Evolutionary conservation across 73 alveolate species (phyloP).

Genomic region (Blepharisma stoltei): DNA sequence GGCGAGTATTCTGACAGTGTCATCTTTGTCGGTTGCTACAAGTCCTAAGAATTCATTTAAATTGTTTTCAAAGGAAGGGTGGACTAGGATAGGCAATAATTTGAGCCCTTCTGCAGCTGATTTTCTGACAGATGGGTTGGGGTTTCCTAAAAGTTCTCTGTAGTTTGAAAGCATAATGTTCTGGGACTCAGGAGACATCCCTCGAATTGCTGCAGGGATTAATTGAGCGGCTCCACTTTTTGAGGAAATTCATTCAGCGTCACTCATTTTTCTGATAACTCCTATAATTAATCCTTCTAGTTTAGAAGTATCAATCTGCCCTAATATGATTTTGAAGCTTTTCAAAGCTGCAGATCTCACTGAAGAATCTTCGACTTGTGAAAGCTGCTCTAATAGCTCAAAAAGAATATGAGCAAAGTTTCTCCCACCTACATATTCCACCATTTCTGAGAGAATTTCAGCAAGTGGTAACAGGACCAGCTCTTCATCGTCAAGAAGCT

Average conservation of each 20-base stretch:
- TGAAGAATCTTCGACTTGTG: conserved; percentile 73
- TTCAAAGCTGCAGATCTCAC: conserved; percentile 70
- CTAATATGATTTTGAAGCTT: neutral
- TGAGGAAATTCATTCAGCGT: conserved; percentile 69
- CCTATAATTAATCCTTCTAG: conserved; percentile 53
- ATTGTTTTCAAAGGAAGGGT: conserved; percentile 26
- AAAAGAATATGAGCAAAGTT: conserved; percentile 49
- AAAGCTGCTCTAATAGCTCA: conserved; percentile 70
- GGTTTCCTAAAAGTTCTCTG: neutral
- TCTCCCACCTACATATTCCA: conserved; percentile 91
- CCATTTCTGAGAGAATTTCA: conserved; percentile 74
- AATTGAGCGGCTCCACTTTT: conserved; percentile 62
- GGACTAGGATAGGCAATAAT: conserved; percentile 44
- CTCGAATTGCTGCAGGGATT: conserved; percentile 59
- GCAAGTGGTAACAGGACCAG: conserved; percentile 90
- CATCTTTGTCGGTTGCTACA: conserved; percentile 57
- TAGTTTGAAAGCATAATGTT: conserved; percentile 41
- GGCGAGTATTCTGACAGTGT: conserved; percentile 61
- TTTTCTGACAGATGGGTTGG: conserved; percentile 52
- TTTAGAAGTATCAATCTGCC: conserved; percentile 47
- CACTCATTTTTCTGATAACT: conserved; percentile 56
- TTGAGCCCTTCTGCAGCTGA: conserved; percentile 58
- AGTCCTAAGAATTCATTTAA: conserved; percentile 46
- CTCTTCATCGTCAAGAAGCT: conserved; percentile 95
- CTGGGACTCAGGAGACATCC: conserved; percentile 54